These are phyloP conservation scores for Beauveria caledonica DNA, from an alignment of 2,329 filamentous ascomycete species.

Conservation along the genomic window DNA sequence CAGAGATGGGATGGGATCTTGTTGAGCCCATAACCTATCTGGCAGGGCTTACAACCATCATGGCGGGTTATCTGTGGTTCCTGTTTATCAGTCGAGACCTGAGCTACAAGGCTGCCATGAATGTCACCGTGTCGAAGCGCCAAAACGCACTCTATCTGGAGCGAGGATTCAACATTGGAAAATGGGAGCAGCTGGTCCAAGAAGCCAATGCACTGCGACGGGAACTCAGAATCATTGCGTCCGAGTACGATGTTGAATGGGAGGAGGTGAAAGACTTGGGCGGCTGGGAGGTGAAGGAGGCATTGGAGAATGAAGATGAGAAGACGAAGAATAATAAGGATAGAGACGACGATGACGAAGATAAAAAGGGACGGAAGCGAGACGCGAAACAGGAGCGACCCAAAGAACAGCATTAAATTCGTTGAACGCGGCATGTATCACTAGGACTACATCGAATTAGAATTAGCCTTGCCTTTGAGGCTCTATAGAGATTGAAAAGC, in stretches of 20 bases:
- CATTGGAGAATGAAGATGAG: constrained; percentile 44
- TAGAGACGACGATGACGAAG: constrained; percentile 31
- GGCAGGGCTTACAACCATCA: constrained; percentile 75
- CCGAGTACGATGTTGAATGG: constrained; percentile 88
- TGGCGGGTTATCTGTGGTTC: constrained; percentile 90
- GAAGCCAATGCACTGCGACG: constrained; percentile 69
- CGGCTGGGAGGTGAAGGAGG: constrained; percentile 54
- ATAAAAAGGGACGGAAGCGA: constrained; percentile 26
- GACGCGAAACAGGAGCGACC: constrained; percentile 19
- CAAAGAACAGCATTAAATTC: constrained; percentile 6
- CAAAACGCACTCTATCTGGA: constrained; percentile 69
- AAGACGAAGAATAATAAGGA: constrained; percentile 27
- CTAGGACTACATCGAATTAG: neutral
- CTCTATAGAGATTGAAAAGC: neutral
- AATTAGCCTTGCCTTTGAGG: neutral
- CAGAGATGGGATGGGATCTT: constrained; percentile 78
- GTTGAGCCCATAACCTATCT: constrained; percentile 90
- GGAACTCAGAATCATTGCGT: constrained; percentile 73
- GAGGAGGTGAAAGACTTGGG: constrained; percentile 68
- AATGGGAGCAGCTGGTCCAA: constrained; percentile 72
- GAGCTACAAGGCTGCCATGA: constrained; percentile 77
- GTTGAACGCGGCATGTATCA: neutral
- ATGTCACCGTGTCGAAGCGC: constrained; percentile 72
- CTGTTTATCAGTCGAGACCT: constrained; percentile 86
- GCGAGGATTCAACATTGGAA: constrained; percentile 64